A percentile compares a stretch with the other conserved stretches of the same genome.
phyloP scores from a whole-genome alignment of 148 eudicot species.

The Amaranthus palmeri region DNA sequence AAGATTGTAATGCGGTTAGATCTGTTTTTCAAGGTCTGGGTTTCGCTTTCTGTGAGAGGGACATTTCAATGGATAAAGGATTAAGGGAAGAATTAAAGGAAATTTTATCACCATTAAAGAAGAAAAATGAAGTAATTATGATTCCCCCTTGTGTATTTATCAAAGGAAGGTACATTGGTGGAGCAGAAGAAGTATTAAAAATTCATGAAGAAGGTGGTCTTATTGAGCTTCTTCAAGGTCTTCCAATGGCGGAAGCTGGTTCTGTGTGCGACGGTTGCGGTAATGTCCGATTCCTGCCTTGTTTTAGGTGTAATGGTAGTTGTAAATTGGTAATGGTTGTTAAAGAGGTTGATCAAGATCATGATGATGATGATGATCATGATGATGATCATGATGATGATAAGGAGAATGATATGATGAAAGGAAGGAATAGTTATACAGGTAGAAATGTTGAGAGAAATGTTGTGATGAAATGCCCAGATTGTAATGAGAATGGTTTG shows the following conservation, averaged over 20 bases:
- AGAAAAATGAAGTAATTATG: conserved; percentile 10
- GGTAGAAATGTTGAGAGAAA: conserved; percentile 3
- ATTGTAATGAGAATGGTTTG: conserved; percentile 94
- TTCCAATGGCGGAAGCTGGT: conserved; percentile 40
- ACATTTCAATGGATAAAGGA: conserved; percentile 80
- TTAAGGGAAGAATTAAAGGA: conserved; percentile 61
- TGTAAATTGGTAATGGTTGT: conserved; percentile 54
- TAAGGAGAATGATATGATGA: background rate
- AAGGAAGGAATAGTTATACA: background rate
- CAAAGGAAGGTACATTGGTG: conserved; percentile 71
- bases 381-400: background rate
- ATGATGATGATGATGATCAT: background rate
- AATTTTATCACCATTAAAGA: conserved; percentile 38
- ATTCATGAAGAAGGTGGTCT: conserved; percentile 66
- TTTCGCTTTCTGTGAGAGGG: conserved; percentile 57
- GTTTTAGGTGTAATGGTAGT: conserved; percentile 75
- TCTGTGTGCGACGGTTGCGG: conserved; percentile 77
- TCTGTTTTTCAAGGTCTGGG: conserved; percentile 44
- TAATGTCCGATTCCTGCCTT: conserved; percentile 67
- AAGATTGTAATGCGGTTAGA: conserved; percentile 67
- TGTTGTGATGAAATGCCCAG: conserved; percentile 48
- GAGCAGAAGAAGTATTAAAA: conserved; percentile 58
- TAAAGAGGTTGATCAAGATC: conserved; percentile 21
- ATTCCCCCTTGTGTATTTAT: conserved; percentile 67
- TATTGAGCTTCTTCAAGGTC: conserved; percentile 40